Evolutionary conservation across 805 yeast species (phyloP), one percentile per base, ranked within the genome.

Genomic region (Jamesozyma rosinii): DNA sequence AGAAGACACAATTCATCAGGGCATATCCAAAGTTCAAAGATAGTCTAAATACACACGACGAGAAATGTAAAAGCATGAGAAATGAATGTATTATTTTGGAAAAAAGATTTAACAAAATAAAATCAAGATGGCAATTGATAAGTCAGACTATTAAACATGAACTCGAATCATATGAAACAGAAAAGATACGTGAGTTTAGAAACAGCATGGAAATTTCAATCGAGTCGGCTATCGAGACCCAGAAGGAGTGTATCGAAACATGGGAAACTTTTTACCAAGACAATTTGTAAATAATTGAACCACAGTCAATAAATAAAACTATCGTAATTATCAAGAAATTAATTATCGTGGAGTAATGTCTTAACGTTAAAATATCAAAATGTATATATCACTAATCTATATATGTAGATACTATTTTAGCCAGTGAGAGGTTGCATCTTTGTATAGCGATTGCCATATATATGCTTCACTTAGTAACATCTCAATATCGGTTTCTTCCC

Each of bases 381-480:
- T n/a, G n/a, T n/a, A n/a, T n/a, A n/a, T n/a, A n/a, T n/a, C n/a
- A n/a, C n/a, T n/a, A n/a, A n/a, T n/a, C 6, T 24, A 24, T 24
- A 24, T 24, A 24, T 24, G 11, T 24, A 24, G 6, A 24, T 24
- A 8, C 11, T 24, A 24, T 24, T 46, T 60, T 35, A 81, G 74
- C 59, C 89, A 71, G 64, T 89, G 96, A 1, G 96, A 96, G 17
- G 82, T 68, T 4, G 95, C 95, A 59, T 87, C 83, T 58, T 85
- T 87, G 61, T 86, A 92, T 33, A 92, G 68, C 43, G 90, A 79
- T 65, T 89, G 97, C 97, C 97, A 92, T 55, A 92, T 87, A 62
- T 79, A 92, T 0, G 97, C 98, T 63, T 92, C 97, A 65, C 97
- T 87, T 44, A 92, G 65, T 65, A 92, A 72, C 69, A 92, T 72